These are phyloP conservation scores for Floccularia luteovirens DNA, from an alignment of 768 basidiomycete genomes.

Conservation along the genomic window DNA sequence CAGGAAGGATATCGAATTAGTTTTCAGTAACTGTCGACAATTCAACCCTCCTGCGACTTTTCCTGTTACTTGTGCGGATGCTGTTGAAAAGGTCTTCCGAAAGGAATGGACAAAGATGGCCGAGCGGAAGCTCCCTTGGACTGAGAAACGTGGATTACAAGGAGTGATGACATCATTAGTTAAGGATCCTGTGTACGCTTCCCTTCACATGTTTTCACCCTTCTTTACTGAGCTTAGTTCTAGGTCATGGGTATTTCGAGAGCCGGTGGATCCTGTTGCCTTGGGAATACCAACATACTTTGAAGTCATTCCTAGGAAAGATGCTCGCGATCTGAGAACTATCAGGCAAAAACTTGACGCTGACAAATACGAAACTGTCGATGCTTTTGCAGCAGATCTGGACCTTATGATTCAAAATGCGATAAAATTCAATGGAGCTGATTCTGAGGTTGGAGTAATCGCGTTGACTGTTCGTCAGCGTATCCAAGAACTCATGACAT, in stretches of 20 bases:
- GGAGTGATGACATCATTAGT: conserved; percentile 60
- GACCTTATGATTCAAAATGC: conserved; percentile 88
- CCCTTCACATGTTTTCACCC: conserved; percentile 1
- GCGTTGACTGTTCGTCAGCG: conserved; percentile 43
- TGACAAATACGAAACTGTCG: conserved; percentile 75
- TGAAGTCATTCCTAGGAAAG: conserved; percentile 75
- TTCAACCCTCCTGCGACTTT: conserved; percentile 86
- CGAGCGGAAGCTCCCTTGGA: conserved; percentile 65
- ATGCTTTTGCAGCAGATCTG: conserved; percentile 79
- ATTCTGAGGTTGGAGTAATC: conserved; percentile 70
- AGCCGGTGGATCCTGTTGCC: conserved; percentile 82
- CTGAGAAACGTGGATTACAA: conserved; percentile 76
- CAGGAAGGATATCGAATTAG: conserved; percentile 69
- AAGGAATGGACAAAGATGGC: conserved; percentile 80
- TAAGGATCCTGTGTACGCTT: conserved; percentile 58
- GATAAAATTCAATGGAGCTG: conserved; percentile 77
- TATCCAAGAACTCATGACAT: conserved; percentile 43
- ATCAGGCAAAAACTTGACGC: conserved; percentile 76
- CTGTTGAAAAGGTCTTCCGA: conserved; percentile 68
- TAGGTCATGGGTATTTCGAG: conserved; percentile 73
- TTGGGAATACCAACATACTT: conserved; percentile 85
- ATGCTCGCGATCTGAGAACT: conserved; percentile 80
- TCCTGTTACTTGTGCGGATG: conserved; percentile 63
- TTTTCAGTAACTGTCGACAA: conserved; percentile 83
- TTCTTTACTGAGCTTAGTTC: conserved; percentile 7